Evolutionary conservation across 2,329 filamentous ascomycete species (phyloP).

Genomic region (Exserohilum turcica): DNA sequence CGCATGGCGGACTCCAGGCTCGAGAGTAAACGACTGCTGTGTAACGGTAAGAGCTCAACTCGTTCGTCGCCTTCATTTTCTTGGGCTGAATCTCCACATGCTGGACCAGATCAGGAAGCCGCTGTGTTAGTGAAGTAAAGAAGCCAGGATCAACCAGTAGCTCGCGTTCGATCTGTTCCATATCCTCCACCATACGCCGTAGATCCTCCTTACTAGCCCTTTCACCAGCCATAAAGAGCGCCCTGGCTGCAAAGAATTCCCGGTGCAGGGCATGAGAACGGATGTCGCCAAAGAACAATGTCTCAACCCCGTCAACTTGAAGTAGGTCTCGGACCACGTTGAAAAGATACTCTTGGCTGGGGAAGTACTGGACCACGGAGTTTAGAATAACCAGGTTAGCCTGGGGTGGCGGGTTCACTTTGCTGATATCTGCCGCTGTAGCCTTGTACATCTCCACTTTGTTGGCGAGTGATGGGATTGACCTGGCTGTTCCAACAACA

Average conservation of each 20-base stretch:
- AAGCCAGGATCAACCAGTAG: slow-evolving; percentile 14
- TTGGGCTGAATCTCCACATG: slow-evolving; percentile 17
- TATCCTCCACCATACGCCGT: slow-evolving; percentile 4
- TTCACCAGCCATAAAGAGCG: slow-evolving; percentile 2
- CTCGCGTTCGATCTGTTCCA: slow-evolving; percentile 4
- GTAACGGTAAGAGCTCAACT: slow-evolving; percentile 14
- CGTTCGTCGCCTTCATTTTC: slow-evolving; percentile 16
- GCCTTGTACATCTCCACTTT: slow-evolving; percentile 6
- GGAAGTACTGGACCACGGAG: slow-evolving; percentile 18
- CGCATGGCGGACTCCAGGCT: background rate
- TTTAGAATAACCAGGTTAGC: slow-evolving; percentile 6
- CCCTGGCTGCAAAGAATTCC: slow-evolving; percentile 7
- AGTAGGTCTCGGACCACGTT: background rate
- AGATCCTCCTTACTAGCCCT: background rate
- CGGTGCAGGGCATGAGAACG: slow-evolving; percentile 7
- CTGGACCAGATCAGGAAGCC: slow-evolving; percentile 1
- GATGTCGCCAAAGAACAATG: slow-evolving; percentile 12
- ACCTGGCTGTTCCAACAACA: slow-evolving; percentile 1
- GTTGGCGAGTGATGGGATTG: slow-evolving; percentile 4
- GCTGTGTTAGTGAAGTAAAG: slow-evolving; percentile 4
- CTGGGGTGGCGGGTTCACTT: background rate
- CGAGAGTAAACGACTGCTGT: slow-evolving; percentile 11
- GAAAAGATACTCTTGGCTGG: slow-evolving; percentile 16
- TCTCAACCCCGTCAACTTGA: background rate
- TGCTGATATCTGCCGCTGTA: background rate